Evolutionary conservation across 345 rosid species (phyloP), one percentile per base, ranked within the genome.

Genomic region (Erysimum cheiranthoides): DNA sequence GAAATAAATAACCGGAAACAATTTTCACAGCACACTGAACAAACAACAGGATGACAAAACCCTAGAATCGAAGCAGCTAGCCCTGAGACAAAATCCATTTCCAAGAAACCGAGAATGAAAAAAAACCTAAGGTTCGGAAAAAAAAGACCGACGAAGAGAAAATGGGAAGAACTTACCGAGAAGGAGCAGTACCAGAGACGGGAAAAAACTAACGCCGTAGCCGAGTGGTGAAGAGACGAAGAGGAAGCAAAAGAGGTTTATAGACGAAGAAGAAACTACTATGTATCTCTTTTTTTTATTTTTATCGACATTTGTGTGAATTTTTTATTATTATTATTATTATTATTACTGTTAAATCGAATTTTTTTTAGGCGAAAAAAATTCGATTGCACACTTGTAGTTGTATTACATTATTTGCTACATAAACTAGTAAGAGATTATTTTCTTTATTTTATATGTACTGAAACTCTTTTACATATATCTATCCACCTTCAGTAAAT

Each of bases 41-140:
- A 61, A 47, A 17, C 42, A 40, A 27, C 8, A 25, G 11, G 31
- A 27, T 30, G 11, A 12, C 5, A 64, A 74, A 74, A 66, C 73
- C 73, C 79, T 68, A 68, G 27, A 68, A 62, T 39, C 61, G 39
- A 13, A 72, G 68, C 1, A 61, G 50, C 47, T 46, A 59, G 5
- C 12, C 45, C 43, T 14, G 21, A 6, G 10, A 18, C 43, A 12
- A 9, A 2, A 54, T 21, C 4, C 35, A 52, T 31, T 8, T 40
- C 63, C 14, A 8, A 42, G 46, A 32, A 31, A 45, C 25, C 14
- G 5, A 4, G 10, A 38, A 61, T 0, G 10, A 21, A 30, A 50
- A 36, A 49, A 4, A 49, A 38, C 18, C 12, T 1, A 0, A 35
- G 58, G 53, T 73, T 53, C 56, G 12, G 12, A 42, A 1, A 10